Conservation (phyloP, 2,329 filamentous ascomycete genomes). For the Fusarium sp. region DNA sequence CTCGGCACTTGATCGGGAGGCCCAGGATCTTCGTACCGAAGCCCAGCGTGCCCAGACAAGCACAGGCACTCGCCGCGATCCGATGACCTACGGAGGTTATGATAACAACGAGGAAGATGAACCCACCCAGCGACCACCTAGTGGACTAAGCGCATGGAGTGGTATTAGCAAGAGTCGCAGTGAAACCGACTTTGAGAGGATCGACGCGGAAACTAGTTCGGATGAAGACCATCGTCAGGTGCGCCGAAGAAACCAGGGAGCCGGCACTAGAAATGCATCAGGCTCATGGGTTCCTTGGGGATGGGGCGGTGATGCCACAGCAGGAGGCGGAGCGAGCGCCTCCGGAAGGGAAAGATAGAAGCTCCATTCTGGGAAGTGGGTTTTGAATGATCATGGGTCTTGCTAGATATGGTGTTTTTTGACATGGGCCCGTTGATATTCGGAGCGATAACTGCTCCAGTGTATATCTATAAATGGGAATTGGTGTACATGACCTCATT, state of each 20-base stretch:
- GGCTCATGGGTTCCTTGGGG: constrained; percentile 64
- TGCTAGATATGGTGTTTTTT: constrained; percentile 28
- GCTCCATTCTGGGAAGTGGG: constrained; percentile 32
- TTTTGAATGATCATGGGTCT: constrained; percentile 48
- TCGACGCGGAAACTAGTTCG: constrained; percentile 77
- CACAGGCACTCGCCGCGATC: constrained; percentile 34
- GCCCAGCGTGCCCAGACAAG: constrained; percentile 42
- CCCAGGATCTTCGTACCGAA: constrained; percentile 65
- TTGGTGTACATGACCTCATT: constrained; percentile 7
- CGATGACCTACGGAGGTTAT: constrained; percentile 44
- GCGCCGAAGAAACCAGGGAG: constrained; percentile 48
- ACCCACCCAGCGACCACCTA: constrained; percentile 56
- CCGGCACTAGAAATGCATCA: constrained; percentile 41
- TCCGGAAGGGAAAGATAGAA: constrained; percentile 56
- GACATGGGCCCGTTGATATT: constrained; percentile 21
- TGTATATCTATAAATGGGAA: constrained; percentile 30
- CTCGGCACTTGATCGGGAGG: constrained; percentile 83
- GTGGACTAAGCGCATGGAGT: constrained; percentile 62
- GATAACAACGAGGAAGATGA: constrained; percentile 50
- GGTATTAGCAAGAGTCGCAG: constrained; percentile 83
- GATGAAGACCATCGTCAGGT: constrained; percentile 61
- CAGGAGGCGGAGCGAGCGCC: constrained; percentile 44
- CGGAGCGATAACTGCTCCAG: constrained; percentile 1
- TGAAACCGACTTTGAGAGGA: constrained; percentile 90
- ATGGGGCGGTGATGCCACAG: constrained; percentile 50